phyloP scores from a whole-genome alignment of 495 filamentous ascomycete species.

The Penicillium cataractarum region DNA sequence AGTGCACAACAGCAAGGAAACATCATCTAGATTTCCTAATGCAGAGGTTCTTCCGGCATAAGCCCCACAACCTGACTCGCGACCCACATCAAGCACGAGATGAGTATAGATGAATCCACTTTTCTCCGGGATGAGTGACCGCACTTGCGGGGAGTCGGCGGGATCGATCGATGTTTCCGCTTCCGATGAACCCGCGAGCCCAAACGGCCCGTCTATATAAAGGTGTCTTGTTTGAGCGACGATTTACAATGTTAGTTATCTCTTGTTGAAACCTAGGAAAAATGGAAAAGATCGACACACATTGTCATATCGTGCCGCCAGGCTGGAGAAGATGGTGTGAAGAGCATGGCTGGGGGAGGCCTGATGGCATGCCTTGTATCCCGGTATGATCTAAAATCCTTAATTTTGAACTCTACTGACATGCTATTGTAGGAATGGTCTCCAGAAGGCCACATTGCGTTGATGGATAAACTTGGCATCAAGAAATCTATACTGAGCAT shows the following conservation, averaged over 20 bases:
- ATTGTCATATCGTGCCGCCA: constrained; percentile 1
- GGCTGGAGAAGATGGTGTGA: constrained; percentile 7
- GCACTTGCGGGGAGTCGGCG: neutral
- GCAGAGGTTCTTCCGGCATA: neutral
- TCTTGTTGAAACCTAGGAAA: no score
- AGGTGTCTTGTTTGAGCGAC: no score
- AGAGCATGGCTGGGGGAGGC: neutral
- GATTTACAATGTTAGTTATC: no score
- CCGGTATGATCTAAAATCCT: neutral
- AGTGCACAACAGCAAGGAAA: neutral
- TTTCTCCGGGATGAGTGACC: neutral
- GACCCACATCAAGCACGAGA: neutral
- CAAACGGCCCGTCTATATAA: neutral
- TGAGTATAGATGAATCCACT: neutral
- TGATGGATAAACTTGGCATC: constrained; percentile 11
- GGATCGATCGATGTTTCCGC: neutral
- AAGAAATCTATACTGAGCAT: constrained; percentile 10
- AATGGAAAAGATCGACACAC: neutral
- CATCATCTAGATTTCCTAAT: neutral
- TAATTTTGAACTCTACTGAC: neutral
- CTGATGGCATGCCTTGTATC: neutral
- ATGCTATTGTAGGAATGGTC: neutral
- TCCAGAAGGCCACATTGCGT: constrained; percentile 1
- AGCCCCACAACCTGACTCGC: neutral
- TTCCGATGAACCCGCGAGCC: neutral